These are phyloP conservation scores for Plasmodium chabaudi DNA, from an alignment of 169 alveolate genomes.

Conservation along the genomic window DNA sequence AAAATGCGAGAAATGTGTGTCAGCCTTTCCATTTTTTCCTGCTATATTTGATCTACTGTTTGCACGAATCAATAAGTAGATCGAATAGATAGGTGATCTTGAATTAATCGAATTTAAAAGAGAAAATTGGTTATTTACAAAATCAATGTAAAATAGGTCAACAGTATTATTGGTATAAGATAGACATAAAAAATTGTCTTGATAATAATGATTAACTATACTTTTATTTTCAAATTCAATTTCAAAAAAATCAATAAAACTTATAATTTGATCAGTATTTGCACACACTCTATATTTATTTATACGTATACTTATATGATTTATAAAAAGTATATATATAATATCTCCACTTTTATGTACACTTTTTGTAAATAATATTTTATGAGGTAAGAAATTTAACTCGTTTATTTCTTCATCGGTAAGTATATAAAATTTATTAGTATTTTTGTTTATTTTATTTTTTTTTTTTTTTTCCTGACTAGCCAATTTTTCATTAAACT, in stretches of 20 bases:
- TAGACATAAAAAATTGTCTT: conserved; percentile 13
- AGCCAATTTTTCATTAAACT: not conserved
- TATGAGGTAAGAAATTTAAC: not conserved
- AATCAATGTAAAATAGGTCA: conserved; percentile 35
- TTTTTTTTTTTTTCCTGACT: not conserved
- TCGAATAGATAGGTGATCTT: conserved; percentile 6
- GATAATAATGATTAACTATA: conserved; percentile 12
- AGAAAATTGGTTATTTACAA: conserved; percentile 7
- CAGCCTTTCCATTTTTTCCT: not conserved
- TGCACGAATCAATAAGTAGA: not conserved
- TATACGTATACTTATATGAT: conserved; percentile 6
- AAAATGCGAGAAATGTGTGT: not conserved
- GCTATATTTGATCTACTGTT: not conserved
- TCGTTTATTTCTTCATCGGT: not conserved
- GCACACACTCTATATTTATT: conserved; percentile 9
- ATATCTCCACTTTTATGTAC: conserved; percentile 1
- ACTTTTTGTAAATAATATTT: conserved; percentile 24
- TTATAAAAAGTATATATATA: conserved; percentile 9
- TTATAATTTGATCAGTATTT: not conserved
- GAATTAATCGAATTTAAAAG: conserved; percentile 4
- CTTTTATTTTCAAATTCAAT: not conserved
- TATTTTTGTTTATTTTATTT: not conserved
- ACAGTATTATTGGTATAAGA: conserved; percentile 14
- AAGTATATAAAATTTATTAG: not conserved
- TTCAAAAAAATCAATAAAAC: not conserved